phyloP scores from a whole-genome alignment of 2,329 filamentous ascomycete species.

The Venturia aucupariae region DNA sequence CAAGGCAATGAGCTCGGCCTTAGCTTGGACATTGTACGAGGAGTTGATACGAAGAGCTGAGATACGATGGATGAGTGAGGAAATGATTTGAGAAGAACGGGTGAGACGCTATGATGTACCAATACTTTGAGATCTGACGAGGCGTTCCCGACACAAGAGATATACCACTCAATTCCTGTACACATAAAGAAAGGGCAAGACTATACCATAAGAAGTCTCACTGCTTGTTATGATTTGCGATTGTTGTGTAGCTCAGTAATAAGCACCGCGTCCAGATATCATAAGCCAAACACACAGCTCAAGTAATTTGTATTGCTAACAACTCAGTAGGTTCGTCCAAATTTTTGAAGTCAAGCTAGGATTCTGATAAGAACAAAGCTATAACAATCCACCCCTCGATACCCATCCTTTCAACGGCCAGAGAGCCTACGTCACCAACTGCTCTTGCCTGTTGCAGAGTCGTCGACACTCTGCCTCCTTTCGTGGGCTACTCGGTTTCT shows the following conservation, averaged over 20 bases:
- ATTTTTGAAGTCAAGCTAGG: too few relatives aligned
- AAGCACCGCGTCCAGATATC: neutral
- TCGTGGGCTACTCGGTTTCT: too few relatives aligned
- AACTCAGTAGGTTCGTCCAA: neutral
- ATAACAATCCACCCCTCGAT: too few relatives aligned
- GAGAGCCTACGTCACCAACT: too few relatives aligned
- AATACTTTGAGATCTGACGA: neutral
- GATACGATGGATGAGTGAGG: conserved; percentile 24
- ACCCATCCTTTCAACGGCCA: too few relatives aligned
- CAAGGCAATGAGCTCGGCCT: conserved; percentile 86
- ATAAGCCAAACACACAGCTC: neutral
- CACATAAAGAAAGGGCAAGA: neutral
- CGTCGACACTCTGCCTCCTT: too few relatives aligned
- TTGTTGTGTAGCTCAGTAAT: neutral
- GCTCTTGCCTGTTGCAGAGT: too few relatives aligned
- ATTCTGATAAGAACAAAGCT: too few relatives aligned
- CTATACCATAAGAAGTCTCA: neutral
- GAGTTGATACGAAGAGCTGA: conserved; percentile 73
- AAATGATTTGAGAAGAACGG: neutral
- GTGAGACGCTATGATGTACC: neutral
- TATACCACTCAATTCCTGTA: conserved; percentile 3
- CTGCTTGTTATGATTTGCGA: neutral
- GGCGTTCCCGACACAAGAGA: neutral
- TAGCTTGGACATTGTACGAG: conserved; percentile 97
- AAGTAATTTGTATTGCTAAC: neutral